Base-by-base conservation (phyloP, 257 asterid genomes). In the Scutellaria baicalensis region DNA sequence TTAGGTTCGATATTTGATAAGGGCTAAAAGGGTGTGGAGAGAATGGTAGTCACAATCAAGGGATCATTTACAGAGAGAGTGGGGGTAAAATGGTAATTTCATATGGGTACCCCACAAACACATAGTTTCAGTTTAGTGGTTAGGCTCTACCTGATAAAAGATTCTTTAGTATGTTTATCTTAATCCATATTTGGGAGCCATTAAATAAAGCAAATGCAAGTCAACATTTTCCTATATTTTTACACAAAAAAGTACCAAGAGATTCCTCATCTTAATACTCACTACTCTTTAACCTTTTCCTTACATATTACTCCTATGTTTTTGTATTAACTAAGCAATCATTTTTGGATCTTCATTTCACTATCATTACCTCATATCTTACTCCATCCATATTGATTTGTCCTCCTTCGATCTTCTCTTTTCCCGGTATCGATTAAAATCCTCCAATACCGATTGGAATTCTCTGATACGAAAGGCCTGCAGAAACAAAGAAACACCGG, bases 231-330 rank as follows among this genome's bases (percentile, higher is more conserved):
- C 40, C 70, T 55, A 77, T 55, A 67, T 52, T 77, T 38, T 72
- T 51, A 27, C 58, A 76, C 64, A 52, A 56, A 56, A 70, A 56
- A 72, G 61, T 71, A 40, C 71, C 71, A 51, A 45, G 59, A 73
- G 50, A 73, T 78, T 72, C 72, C 78, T 45, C 51, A 12, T 36
- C 58, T 73, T 64, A 58, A n/a, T n/a, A n/a, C n/a, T n/a, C n/a
- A 68, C 12, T 68, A 55, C 42, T 63, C 54, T 69, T 52, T 35
- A 48, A 61, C 50, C 23, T 14, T 36, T 70, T 66, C 68, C 80
- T 79, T 80, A 40, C 36, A 73, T 69, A 64, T 76, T 45, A 73
- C 79, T 80, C 79, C 21, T 35, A 27, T 23, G 64, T 70, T 70
- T 69, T 40, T 42, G 66, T 60, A 52, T 36, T 61, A 48, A 27